Evolutionary conservation across 345 rosid genomes (phyloP), one percentile per base, ranked within the genome.

Genomic region (Mangifera indica): DNA sequence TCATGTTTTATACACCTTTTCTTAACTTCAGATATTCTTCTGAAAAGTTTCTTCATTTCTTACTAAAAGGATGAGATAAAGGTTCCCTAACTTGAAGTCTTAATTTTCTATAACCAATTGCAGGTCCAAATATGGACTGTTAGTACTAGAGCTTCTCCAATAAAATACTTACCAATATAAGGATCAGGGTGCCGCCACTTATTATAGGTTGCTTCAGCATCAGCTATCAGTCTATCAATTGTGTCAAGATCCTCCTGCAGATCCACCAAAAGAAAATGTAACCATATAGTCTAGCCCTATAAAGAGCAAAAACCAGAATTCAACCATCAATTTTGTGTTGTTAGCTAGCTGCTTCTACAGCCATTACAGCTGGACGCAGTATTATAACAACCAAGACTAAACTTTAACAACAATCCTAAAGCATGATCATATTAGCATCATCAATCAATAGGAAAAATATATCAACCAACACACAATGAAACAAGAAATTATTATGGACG

Each of bases 151-250:
- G 51, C 67, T 17, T 40, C 66, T 21, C 52, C 24, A 2, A 25
- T 17, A 40, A 37, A 37, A 51, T 49, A 72, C 74, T 72, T 69
- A 95, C 99, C 98, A 37, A 93, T 87, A 55, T 93, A 93, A 74
- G 98, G 98, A 83, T 95, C 97, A 75, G 99, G 98, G 80, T 95
- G 99, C 51, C 94, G 81, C 91, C 92, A 92, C 81, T 92, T 95
- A 66, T 91, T 72, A 65, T 92, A 76, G 72, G 83, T 67, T 15
- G 93, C 87, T 83, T 95, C 99, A 60, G 87, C 99, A 48, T 81
- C 78, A 55, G 72, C 96, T 76, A 91, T 91, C 88, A 92, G 62
- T 75, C 84, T 89, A 77, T 95, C 98, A 45, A 92, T 88, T n/a
- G 85, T 77, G 73, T 92, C 93, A 21, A 84, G 82, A 82, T 91